Percentiles rank a stretch among this genome's conserved stretches.
phyloP scores from a whole-genome alignment of 1,284 basidiomycete genomes.

The Lentinus polychrous region DNA sequence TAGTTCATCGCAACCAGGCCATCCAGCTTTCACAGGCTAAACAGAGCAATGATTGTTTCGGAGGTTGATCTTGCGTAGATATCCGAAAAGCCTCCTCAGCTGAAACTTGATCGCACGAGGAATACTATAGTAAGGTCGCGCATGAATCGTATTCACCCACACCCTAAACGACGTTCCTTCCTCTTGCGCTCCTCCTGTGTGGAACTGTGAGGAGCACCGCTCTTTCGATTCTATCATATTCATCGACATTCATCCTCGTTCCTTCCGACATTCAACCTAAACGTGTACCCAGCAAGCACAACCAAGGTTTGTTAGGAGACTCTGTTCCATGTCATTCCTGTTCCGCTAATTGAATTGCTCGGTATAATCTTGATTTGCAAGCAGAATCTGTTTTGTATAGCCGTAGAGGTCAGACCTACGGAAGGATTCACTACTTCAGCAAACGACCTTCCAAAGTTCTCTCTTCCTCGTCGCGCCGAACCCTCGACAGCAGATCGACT shows the following conservation, averaged over 20 bases:
- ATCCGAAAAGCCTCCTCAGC: conserved; percentile 8
- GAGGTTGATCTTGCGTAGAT: conserved; percentile 13
- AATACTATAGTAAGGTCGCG: background rate
- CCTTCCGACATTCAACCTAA: conserved; percentile 8
- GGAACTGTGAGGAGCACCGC: conserved; percentile 1
- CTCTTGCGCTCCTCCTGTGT: background rate
- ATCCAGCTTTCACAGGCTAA: background rate
- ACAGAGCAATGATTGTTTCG: background rate
- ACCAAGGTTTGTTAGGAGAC: background rate
- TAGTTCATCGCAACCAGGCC: too few relatives aligned
- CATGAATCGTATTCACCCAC: too few relatives aligned
- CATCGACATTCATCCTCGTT: conserved; percentile 4
- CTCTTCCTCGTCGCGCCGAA: too few relatives aligned
- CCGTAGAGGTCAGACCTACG: background rate
- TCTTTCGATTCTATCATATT: background rate
- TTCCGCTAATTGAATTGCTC: conserved; percentile 4
- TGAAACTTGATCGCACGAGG: conserved; percentile 2
- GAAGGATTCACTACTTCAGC: too few relatives aligned
- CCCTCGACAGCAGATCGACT: too few relatives aligned
- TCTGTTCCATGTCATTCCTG: background rate
- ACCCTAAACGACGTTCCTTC: too few relatives aligned
- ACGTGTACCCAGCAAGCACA: conserved; percentile 1
- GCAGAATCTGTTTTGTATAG: background rate
- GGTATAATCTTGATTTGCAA: background rate
- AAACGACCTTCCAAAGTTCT: too few relatives aligned